phyloP scores from a whole-genome alignment of 768 basidiomycete species.

The Roridomyces roridus region DNA sequence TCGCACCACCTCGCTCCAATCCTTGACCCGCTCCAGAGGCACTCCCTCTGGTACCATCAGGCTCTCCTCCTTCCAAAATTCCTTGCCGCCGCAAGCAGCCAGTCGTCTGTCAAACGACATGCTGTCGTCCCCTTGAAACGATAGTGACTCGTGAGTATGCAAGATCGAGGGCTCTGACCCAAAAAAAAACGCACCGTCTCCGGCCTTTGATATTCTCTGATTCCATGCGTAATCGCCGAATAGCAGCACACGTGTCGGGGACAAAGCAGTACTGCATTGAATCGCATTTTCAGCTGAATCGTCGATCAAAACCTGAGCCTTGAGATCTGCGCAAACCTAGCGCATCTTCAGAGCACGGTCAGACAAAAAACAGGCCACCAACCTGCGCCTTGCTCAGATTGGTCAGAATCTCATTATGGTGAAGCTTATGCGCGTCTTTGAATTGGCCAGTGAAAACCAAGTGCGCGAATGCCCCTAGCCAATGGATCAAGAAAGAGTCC shows the following conservation, averaged over 20 bases:
- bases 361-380: constrained; percentile 17
- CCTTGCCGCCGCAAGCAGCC: constrained; percentile 50
- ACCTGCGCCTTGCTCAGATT: constrained; percentile 78
- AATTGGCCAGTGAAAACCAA: constrained; percentile 81
- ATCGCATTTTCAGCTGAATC: constrained; percentile 83
- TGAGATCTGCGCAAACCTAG: constrained; percentile 69
- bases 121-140: constrained; percentile 39
- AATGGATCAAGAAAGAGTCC: neutral
- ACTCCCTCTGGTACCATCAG: constrained; percentile 55
- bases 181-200: constrained; percentile 37
- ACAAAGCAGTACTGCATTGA: constrained; percentile 53
- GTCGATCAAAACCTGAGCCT: constrained; percentile 74
- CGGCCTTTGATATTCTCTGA: constrained; percentile 54
- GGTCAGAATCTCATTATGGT: constrained; percentile 51
- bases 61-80: constrained; percentile 64
- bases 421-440: constrained; percentile 53
- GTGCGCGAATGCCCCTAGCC: constrained; percentile 55
- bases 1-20: constrained; percentile 66
- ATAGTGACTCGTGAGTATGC: too few species aligned
- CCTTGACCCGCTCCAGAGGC: constrained; percentile 57
- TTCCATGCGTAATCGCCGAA: constrained; percentile 86
- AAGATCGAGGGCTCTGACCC: too few species aligned
- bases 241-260: constrained; percentile 66
- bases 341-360: neutral
- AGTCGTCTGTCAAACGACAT: constrained; percentile 60